A percentile compares a stretch with the other conserved stretches of the same genome.
phyloP scores from a whole-genome alignment of 805 yeast genomes.

The Metschnikowia kofuensis region DNA sequence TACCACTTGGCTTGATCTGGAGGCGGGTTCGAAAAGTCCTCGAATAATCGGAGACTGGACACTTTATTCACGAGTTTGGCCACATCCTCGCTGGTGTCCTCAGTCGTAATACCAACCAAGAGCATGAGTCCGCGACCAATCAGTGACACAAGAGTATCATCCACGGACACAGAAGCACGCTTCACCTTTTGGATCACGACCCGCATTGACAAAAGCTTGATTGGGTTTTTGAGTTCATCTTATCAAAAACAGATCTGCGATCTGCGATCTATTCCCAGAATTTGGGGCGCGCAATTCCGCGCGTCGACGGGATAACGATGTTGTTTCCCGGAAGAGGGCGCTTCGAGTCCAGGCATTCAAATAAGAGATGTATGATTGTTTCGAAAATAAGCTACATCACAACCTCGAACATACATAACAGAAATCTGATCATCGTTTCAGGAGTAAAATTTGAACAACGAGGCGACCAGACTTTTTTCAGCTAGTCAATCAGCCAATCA shows the following conservation, averaged over 20 bases:
- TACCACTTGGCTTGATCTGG: slow-evolving; percentile 41
- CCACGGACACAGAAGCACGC: slow-evolving; percentile 85
- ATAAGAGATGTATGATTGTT: too few species aligned
- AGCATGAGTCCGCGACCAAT: slow-evolving; percentile 75
- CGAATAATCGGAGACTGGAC: slow-evolving; percentile 66
- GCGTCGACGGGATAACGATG: too few species aligned
- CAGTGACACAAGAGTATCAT: slow-evolving; percentile 64
- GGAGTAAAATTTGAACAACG: too few species aligned
- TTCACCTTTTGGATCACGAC: slow-evolving; percentile 90
- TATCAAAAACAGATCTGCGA: neutral
- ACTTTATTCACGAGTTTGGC: slow-evolving; percentile 66
- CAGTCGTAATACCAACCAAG: slow-evolving; percentile 78
- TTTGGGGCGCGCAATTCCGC: neutral
- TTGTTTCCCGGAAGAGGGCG: too few species aligned
- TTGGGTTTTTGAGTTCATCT: too few species aligned
- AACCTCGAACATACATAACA: too few species aligned
- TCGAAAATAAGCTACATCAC: too few species aligned
- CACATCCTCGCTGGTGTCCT: slow-evolving; percentile 75
- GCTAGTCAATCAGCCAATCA: too few species aligned
- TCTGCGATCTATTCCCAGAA: neutral
- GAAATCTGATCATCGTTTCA: too few species aligned
- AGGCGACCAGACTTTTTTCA: too few species aligned
- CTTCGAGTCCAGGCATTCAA: too few species aligned
- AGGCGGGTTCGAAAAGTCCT: slow-evolving; percentile 46
- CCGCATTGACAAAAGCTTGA: slow-evolving; percentile 50